These are phyloP conservation scores for Paraphoma chrysanthemicola DNA, from an alignment of 2,329 filamentous ascomycete species.

Conservation along the genomic window DNA sequence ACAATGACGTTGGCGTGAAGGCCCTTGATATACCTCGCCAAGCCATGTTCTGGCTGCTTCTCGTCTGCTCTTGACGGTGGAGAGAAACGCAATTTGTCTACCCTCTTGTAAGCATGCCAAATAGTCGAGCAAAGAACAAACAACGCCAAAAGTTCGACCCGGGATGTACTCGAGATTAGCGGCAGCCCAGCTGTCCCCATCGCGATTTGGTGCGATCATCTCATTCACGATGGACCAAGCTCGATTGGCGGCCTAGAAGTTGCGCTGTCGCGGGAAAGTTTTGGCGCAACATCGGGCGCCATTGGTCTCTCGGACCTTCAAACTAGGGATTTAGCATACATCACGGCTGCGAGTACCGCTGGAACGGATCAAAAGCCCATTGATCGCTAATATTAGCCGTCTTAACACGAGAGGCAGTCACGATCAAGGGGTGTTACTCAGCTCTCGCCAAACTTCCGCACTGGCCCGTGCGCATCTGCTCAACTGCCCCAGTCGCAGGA, in stretches of 20 bases:
- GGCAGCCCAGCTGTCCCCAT: conserved; percentile 11
- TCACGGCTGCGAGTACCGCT: conserved; percentile 15
- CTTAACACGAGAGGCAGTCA: conserved; percentile 33
- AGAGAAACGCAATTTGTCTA: conserved; percentile 24
- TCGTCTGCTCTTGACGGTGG: conserved; percentile 5
- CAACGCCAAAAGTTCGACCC: conserved; percentile 16
- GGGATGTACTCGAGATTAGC: conserved; percentile 19
- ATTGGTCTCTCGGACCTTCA: conserved; percentile 16
- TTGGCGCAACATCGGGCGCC: conserved; percentile 15
- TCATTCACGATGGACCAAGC: conserved; percentile 6
- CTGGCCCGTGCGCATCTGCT: conserved; percentile 14
- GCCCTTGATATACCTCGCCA: conserved; percentile 17
- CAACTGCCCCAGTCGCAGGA: conserved; percentile 12
- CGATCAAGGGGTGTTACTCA: conserved; percentile 35
- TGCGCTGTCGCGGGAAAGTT: conserved; percentile 8
- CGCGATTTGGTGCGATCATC: conserved; percentile 8
- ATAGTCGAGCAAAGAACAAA: conserved; percentile 20
- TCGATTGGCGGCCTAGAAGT: conserved; percentile 10
- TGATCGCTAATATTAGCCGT: conserved; percentile 43
- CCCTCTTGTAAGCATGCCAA: conserved; percentile 39
- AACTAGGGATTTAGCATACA: conserved; percentile 15
- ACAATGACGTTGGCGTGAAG: not conserved
- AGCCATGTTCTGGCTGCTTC: conserved; percentile 15
- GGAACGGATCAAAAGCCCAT: conserved; percentile 26
- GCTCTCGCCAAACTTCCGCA: conserved; percentile 32